Conservation (phyloP, 768 basidiomycete species). For the Cystofilobasidium macerans region DNA sequence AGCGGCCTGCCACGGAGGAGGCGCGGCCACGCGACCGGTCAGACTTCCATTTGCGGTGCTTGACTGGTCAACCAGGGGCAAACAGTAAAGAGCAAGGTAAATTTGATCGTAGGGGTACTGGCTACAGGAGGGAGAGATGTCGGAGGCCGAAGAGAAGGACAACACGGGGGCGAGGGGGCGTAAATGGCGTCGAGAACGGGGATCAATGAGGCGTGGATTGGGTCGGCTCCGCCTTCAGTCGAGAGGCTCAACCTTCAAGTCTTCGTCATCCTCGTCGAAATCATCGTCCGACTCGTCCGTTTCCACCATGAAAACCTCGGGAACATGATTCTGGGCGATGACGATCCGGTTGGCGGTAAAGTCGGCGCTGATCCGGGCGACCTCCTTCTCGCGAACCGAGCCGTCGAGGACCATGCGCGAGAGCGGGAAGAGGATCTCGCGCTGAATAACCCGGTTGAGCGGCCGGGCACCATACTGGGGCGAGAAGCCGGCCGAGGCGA, state of each 20-base stretch:
- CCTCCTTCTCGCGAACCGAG: conserved; percentile 69
- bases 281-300: conserved; percentile 47
- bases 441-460: conserved; percentile 80
- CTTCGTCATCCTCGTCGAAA: conserved; percentile 44
- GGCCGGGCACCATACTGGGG: conserved; percentile 76
- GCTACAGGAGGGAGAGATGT: too few species aligned
- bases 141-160: too few species aligned
- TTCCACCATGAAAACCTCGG: conserved; percentile 36
- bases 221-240: too few species aligned
- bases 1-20: too few species aligned
- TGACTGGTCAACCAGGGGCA: too few species aligned
- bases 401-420: conserved; percentile 75
- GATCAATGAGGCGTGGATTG: too few species aligned
- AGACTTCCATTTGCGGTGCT: too few species aligned
- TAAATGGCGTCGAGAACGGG: too few species aligned
- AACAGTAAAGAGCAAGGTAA: too few species aligned
- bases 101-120: too few species aligned
- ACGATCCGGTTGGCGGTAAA: conserved; percentile 65
- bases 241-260: conserved; percentile 61
- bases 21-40: too few species aligned
- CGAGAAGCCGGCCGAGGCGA: conserved; percentile 37
- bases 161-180: too few species aligned
- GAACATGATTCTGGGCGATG: conserved; percentile 72
- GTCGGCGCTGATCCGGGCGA: conserved; percentile 63
- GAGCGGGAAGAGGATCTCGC: conserved; percentile 81